A percentile compares a stretch with the other conserved stretches of the same genome.
These are phyloP conservation scores for Colletotrichum limetticola DNA, from an alignment of 2,329 filamentous ascomycete genomes.

Conservation along the genomic window DNA sequence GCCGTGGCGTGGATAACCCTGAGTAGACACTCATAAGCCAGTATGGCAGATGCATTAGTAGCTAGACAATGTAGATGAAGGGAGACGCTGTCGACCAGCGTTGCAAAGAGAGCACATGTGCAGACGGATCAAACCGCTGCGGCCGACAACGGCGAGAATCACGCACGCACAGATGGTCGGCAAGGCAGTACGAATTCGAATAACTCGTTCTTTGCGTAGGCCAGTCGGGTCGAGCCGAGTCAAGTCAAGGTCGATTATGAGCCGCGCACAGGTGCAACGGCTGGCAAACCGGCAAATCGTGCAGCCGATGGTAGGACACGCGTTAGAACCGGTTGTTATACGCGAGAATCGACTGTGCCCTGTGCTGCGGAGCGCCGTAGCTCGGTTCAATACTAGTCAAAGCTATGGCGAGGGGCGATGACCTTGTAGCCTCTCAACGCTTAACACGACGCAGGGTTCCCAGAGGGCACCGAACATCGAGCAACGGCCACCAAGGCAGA, in stretches of 20 bases:
- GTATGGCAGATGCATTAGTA: background rate
- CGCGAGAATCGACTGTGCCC: background rate
- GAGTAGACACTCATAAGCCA: background rate
- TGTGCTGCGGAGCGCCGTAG: background rate
- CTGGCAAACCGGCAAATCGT: background rate
- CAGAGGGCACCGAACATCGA: background rate
- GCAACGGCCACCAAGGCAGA: background rate
- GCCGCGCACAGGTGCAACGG: background rate
- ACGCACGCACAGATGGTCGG: background rate
- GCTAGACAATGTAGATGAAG: background rate
- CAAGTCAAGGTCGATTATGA: background rate
- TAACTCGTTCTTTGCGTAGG: background rate
- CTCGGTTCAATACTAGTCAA: background rate
- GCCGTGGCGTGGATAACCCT: background rate
- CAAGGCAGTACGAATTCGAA: background rate
- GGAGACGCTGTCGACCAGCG: background rate
- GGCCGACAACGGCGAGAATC: background rate
- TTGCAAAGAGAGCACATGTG: background rate
- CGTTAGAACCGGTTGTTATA: background rate
- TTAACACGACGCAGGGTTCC: background rate
- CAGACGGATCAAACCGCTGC: background rate
- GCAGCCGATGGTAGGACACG: background rate
- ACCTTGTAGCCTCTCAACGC: background rate
- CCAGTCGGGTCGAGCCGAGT: background rate
- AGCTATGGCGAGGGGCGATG: background rate